phyloP scores from a whole-genome alignment of 345 rosid species.

The Carallia pectinifolia region DNA sequence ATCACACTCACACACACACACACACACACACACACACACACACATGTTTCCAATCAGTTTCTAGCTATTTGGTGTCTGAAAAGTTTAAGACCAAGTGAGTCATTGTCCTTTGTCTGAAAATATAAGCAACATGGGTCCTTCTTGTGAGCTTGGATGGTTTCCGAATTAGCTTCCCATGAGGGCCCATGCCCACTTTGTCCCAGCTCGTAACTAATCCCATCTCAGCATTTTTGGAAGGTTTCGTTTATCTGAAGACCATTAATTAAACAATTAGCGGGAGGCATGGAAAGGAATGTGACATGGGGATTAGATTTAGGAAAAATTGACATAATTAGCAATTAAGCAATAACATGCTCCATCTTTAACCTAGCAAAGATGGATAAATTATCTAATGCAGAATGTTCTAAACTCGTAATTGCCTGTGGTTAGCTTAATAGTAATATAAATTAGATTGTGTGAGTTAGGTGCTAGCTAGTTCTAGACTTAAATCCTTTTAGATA shows the following conservation, averaged over 20 bases:
- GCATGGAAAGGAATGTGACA: no score
- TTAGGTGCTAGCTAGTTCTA: no score
- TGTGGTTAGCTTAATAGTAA: no score
- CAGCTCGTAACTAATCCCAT: not conserved
- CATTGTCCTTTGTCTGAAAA: conserved; percentile 25
- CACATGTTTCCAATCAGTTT: not conserved
- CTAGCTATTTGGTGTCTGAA: conserved; percentile 30
- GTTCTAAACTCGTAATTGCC: no score
- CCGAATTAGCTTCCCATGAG: not conserved
- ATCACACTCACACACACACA: not conserved
- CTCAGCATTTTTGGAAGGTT: conserved; percentile 2
- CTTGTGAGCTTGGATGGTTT: not conserved
- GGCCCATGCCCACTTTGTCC: not conserved
- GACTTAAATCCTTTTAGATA: no score
- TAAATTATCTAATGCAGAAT: no score
- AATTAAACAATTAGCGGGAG: no score
- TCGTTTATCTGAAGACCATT: not conserved
- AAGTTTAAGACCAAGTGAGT: conserved; percentile 36
- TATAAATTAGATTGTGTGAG: no score
- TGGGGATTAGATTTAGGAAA: no score
- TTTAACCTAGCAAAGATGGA: no score
- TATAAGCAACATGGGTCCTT: conserved; percentile 14
- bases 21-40: not conserved
- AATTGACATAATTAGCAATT: no score
- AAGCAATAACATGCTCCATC: no score